phyloP scores from a whole-genome alignment of 805 yeast genomes.

The Spathaspora boniae region DNA sequence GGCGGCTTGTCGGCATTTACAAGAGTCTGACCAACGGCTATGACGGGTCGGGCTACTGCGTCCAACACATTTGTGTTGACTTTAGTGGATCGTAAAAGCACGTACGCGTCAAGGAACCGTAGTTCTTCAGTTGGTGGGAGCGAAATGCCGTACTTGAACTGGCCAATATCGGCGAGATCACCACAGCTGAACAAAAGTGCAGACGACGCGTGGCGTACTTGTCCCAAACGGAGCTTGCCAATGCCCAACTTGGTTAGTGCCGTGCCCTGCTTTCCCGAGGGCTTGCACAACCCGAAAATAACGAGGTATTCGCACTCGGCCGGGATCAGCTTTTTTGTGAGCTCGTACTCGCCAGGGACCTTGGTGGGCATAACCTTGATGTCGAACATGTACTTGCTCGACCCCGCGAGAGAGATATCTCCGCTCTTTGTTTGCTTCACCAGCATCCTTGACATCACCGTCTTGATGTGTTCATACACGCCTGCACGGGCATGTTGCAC shows the following conservation, averaged over 20 bases:
- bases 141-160: slow-evolving; percentile 9
- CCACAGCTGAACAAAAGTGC: slow-evolving; percentile 3
- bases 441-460: slow-evolving; percentile 14
- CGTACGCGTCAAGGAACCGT: no score
- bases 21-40: no score
- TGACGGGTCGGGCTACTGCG: no score
- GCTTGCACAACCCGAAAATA: slow-evolving; percentile 23
- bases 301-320: slow-evolving; percentile 17
- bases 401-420: slow-evolving; percentile 15
- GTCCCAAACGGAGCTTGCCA: not conserved
- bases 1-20: no score
- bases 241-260: slow-evolving; percentile 3
- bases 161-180: slow-evolving; percentile 4
- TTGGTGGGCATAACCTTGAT: slow-evolving; percentile 10
- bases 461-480: not conserved
- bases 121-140: no score
- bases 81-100: no score
- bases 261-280: not conserved
- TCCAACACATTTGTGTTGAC: no score
- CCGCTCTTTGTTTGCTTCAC: no score
- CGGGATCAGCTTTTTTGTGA: slow-evolving; percentile 14
- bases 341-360: slow-evolving; percentile 6
- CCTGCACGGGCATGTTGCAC: not conserved
- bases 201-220: no score
- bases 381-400: slow-evolving; percentile 28